Evolutionary conservation across 2,329 filamentous ascomycete species (phyloP).

Genomic region (Stachybotrys elegans): DNA sequence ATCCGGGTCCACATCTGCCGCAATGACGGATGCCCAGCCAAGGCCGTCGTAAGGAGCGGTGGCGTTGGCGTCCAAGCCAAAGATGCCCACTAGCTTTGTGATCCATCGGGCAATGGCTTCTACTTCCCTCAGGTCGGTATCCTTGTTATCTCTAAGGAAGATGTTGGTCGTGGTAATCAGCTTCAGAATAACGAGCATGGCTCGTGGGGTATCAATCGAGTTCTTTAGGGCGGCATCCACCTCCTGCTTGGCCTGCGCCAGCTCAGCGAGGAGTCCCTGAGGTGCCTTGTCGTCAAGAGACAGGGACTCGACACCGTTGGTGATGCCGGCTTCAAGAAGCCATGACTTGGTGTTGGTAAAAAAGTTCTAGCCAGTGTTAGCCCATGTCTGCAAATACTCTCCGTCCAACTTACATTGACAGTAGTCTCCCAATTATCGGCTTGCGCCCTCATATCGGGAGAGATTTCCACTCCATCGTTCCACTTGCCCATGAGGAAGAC

Average conservation of each 20-base stretch:
- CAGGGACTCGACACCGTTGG: constrained; percentile 29
- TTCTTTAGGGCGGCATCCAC: constrained; percentile 62
- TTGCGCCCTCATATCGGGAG: constrained; percentile 70
- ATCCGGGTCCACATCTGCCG: constrained; percentile 36
- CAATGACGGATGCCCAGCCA: constrained; percentile 46
- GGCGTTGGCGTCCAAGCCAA: constrained; percentile 70
- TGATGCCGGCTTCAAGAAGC: constrained; percentile 37
- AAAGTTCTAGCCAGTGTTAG: constrained; percentile 42
- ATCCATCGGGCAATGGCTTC: constrained; percentile 68
- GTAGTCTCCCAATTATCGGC: constrained; percentile 76
- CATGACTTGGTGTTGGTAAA: constrained; percentile 54
- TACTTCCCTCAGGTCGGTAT: constrained; percentile 40
- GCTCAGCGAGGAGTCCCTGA: constrained; percentile 31
- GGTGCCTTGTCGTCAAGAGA: constrained; percentile 28
- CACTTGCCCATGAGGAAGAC: constrained; percentile 85
- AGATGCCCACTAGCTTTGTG: constrained; percentile 76
- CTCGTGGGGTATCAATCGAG: constrained; percentile 81
- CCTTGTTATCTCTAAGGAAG: constrained; percentile 42
- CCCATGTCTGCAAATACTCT: no score
- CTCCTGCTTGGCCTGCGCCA: constrained; percentile 51
- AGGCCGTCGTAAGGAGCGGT: constrained; percentile 48
- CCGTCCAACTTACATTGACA: constrained; percentile 58
- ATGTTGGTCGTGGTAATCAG: constrained; percentile 75
- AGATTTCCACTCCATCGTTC: constrained; percentile 90
- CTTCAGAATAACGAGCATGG: constrained; percentile 72